Base-by-base conservation (phyloP, 371 early-diverging fungal genomes). In the Actinomucor elegans region DNA sequence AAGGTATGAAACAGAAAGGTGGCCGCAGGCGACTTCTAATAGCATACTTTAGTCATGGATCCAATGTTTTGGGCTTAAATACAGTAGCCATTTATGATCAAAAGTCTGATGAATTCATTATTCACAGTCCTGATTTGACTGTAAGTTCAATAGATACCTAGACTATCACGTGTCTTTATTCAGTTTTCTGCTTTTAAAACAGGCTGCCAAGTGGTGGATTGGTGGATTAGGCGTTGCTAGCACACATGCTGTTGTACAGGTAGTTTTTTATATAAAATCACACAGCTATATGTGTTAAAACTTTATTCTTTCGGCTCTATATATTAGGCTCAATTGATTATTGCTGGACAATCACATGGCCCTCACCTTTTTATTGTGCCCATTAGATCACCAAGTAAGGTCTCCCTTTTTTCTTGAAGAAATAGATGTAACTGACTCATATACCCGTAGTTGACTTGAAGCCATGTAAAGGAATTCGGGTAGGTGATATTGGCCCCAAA, bases 401-500 rank as follows among this genome's bases (percentile, higher is more conserved):
- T n/a, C n/a, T n/a, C 33, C 29, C 6, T 46, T n/a, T n/a, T n/a
- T n/a, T n/a, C n/a, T 8, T 26, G 23, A 34, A n/a, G 21, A 44
- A 33, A 31, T 15, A 21, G 11, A 14, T 34, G 37, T 4, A 27
- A 28, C 29, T 34, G 0, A 18, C 15, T 20, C 17, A 17, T n/a
- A 32, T n/a, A 35, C 4, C 17, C 2, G 6, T 55, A 72, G 75
- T 78, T 36, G 86, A 86, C 49, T 90, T 88, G 66, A 74, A 71
- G 45, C 80, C 88, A 50, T 53, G 66, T 43, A 79, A 88, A n/a
- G 93, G 94, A 15, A 84, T 95, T 36, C 81, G 77, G 5, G 91
- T 92, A 18, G 94, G 94, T 14, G 94, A 95, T 52, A 87, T 93
- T 69, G 96, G 96, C 2, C 87, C 93, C 18, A 94, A 94, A 73